phyloP scores from a whole-genome alignment of 2,329 filamentous ascomycete genomes.

The Alternaria dauci region DNA sequence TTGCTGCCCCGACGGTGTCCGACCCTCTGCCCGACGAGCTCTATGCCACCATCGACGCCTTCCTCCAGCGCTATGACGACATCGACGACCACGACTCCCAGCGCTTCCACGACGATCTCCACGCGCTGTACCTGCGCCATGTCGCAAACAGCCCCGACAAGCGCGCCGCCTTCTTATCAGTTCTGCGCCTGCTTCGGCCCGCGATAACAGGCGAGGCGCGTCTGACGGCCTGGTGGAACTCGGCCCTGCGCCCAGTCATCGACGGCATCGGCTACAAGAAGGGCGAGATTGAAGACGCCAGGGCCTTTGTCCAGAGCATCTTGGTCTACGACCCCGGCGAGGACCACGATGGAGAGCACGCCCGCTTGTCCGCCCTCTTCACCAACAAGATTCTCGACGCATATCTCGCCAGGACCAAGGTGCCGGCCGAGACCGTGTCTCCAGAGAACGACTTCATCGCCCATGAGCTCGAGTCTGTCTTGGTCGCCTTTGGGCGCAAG shows the following conservation, averaged over 20 bases:
- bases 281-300: slow-evolving; percentile 69
- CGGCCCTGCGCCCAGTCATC: slow-evolving; percentile 65
- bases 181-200: slow-evolving; percentile 70
- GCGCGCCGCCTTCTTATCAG: slow-evolving; percentile 72
- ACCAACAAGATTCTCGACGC: slow-evolving; percentile 61
- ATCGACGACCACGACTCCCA: slow-evolving; percentile 75
- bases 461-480: slow-evolving; percentile 62
- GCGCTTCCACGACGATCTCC: slow-evolving; percentile 76
- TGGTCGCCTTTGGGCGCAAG: slow-evolving; percentile 68
- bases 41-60: slow-evolving; percentile 68
- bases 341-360: slow-evolving; percentile 58
- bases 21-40: slow-evolving; percentile 73
- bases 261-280: slow-evolving; percentile 68
- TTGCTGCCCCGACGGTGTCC: slow-evolving; percentile 52
- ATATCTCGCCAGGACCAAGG: slow-evolving; percentile 54
- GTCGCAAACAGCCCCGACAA: slow-evolving; percentile 66
- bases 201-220: slow-evolving; percentile 69
- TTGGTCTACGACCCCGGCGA: slow-evolving; percentile 69
- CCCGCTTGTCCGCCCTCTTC: slow-evolving; percentile 59
- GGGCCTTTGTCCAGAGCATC: slow-evolving; percentile 70
- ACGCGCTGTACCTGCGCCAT: slow-evolving; percentile 70
- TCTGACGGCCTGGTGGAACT: slow-evolving; percentile 76
- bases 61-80: slow-evolving; percentile 72
- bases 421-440: slow-evolving; percentile 49
- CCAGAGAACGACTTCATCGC: slow-evolving; percentile 58